Conservation (phyloP, 371 early-diverging fungal genomes). For the Lichtheimia ornata region DNA sequence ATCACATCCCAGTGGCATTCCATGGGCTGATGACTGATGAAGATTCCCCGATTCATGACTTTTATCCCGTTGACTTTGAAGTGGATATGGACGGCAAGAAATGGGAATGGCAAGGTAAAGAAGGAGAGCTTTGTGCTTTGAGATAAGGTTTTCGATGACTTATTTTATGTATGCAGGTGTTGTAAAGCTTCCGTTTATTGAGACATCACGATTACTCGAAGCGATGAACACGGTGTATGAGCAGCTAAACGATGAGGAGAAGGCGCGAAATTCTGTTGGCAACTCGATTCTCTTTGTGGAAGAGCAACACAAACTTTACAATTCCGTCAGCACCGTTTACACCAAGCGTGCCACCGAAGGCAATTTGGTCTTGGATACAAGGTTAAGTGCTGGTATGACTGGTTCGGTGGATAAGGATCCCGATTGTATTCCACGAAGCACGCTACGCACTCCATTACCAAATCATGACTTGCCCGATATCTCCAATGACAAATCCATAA, state of each 20-base stretch:
- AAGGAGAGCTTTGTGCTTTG: background rate
- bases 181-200: constrained; percentile 93
- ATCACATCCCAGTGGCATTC: constrained; percentile 81
- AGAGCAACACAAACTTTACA: constrained; percentile 67
- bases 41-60: constrained; percentile 88
- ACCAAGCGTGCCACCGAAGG: constrained; percentile 54
- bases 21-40: constrained; percentile 85
- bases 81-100: constrained; percentile 98
- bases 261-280: constrained; percentile 75
- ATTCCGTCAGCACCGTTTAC: constrained; percentile 65
- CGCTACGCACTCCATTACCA: constrained; percentile 67
- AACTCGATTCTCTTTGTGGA: constrained; percentile 71
- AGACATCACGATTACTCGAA: constrained; percentile 75
- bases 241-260: constrained; percentile 77
- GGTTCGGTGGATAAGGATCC: constrained; percentile 70
- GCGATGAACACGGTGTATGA: constrained; percentile 77
- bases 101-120: constrained; percentile 92
- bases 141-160: constrained; percentile 4
- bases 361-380: constrained; percentile 56
- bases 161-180: constrained; percentile 58
- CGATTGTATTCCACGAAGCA: constrained; percentile 71
- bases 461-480: constrained; percentile 62
- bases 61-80: constrained; percentile 92
- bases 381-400: constrained; percentile 57
- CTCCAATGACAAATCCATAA: constrained; percentile 57